phyloP scores from a whole-genome alignment of 2,329 filamentous ascomycete genomes.

The Epicoccum sorghinum region DNA sequence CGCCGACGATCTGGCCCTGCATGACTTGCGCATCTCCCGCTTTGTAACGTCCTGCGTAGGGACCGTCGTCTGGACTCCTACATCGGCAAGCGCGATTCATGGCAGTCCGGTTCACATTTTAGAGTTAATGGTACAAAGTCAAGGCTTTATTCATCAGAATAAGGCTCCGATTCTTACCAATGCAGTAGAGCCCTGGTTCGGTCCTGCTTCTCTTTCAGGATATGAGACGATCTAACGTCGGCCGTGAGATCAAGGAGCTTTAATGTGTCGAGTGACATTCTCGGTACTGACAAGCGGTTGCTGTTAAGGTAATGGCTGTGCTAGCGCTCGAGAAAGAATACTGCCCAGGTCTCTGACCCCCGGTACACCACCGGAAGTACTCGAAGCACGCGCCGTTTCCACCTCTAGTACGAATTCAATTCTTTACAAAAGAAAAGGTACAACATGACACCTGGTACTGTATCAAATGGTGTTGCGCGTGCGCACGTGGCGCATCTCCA shows the following conservation, averaged over 20 bases:
- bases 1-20: constrained; percentile 12
- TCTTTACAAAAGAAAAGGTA: background rate
- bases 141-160: background rate
- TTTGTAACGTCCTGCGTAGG: constrained; percentile 1
- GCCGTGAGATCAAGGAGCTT: background rate
- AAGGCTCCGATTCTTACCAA: background rate
- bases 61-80: constrained; percentile 5
- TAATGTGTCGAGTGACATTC: background rate
- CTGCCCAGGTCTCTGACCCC: background rate
- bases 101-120: background rate
- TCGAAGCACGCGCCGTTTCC: background rate
- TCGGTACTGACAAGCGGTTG: background rate
- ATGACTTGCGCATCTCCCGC: constrained; percentile 13
- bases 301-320: background rate
- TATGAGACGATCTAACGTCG: background rate
- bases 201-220: background rate
- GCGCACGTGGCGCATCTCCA: constrained; percentile 17
- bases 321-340: background rate
- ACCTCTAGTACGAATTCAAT: background rate
- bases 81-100: constrained; percentile 1
- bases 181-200: background rate
- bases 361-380: background rate
- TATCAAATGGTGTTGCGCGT: constrained; percentile 1
- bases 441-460: background rate
- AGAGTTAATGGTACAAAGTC: background rate